These are phyloP conservation scores for Fusarium acutatum DNA, from an alignment of 2,329 filamentous ascomycete genomes.

Conservation along the genomic window DNA sequence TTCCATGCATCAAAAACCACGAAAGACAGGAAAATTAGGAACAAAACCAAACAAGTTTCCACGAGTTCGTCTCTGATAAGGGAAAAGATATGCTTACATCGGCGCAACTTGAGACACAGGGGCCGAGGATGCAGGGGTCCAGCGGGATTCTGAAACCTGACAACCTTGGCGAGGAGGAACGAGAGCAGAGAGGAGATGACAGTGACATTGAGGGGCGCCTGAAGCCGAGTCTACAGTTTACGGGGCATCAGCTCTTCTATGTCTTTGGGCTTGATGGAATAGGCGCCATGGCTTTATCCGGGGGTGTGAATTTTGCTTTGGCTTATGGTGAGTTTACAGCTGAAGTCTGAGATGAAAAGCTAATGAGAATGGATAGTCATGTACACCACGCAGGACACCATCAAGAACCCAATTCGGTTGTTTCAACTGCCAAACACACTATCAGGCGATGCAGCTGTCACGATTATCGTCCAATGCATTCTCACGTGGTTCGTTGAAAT, in stretches of 20 bases:
- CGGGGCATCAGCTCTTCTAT: conserved; percentile 57
- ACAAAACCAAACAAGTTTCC: neutral
- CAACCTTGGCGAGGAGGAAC: conserved; percentile 19
- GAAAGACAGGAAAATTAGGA: neutral
- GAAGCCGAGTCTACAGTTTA: conserved; percentile 52
- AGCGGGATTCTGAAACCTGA: conserved; percentile 7
- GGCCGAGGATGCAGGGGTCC: conserved; percentile 17
- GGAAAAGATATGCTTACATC: conserved; percentile 21
- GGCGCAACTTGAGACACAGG: conserved; percentile 37
- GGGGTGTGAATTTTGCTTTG: conserved; percentile 61
- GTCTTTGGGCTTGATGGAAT: conserved; percentile 58
- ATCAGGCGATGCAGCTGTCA: conserved; percentile 58
- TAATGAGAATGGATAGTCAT: conserved; percentile 49
- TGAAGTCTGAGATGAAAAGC: neutral
- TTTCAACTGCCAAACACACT: conserved; percentile 62
- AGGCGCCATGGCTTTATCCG: conserved; percentile 57
- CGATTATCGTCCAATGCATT: conserved; percentile 59
- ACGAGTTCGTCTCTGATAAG: neutral
- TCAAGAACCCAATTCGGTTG: conserved; percentile 53
- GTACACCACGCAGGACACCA: conserved; percentile 53
- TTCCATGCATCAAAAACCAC: neutral
- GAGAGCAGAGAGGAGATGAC: neutral
- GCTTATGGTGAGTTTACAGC: conserved; percentile 53
- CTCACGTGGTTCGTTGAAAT: conserved; percentile 62
- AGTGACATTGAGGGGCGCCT: conserved; percentile 34